Base-by-base conservation (phyloP, 208 protist genomes). In the Leishmania tropica region DNA sequence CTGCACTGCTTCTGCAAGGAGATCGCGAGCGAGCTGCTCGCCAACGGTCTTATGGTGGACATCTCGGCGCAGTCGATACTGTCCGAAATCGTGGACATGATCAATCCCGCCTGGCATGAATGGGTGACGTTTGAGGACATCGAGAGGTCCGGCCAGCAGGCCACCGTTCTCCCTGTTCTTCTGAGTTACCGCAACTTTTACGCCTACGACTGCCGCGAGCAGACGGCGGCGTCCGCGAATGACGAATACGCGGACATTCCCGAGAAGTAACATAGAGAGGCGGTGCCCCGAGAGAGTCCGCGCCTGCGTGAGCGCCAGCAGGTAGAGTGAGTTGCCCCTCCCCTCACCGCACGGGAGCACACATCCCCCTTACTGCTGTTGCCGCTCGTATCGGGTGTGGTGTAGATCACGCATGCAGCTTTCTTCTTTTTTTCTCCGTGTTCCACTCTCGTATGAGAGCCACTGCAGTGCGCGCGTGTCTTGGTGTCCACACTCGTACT, bases 1-100 rank as follows among this genome's bases (percentile, higher is more conserved):
- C 85, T 97, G 53, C 89, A 89, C 75, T 93, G 90, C 64, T 98
- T 98, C 76, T 96, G 93, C 83, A 97, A 95, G 75, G 95, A 97
- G 76, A 86, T 98, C 35, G 90, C 94, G 10, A 86, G 71, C 35
- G 90, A 96, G 74, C 89, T 98, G n/a, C 82, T 92, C 28, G 80
- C 78, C 2, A 90, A 93, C 54, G 93, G 89, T 28, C 85, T 97
- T 31, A 95, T 97, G 93, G 82, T 86, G 24, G 90, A 96, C 83
- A 94, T 98, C 40, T 93, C 91, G 0, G 88, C 92, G 4, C 87
- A 95, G 85, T 95, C 89, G 11, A 96, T 98, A 65, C 81, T 96
- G 35, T 94, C 92, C 0, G 93, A 98, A 76, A 89, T 98, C 47
- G 90, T 98, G 21, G 95, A 98, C 83, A 98, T 98, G 95, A 96